Evolutionary conservation across 495 filamentous ascomycete genomes (phyloP).

Genomic region (Trichocladium uniseriatum): DNA sequence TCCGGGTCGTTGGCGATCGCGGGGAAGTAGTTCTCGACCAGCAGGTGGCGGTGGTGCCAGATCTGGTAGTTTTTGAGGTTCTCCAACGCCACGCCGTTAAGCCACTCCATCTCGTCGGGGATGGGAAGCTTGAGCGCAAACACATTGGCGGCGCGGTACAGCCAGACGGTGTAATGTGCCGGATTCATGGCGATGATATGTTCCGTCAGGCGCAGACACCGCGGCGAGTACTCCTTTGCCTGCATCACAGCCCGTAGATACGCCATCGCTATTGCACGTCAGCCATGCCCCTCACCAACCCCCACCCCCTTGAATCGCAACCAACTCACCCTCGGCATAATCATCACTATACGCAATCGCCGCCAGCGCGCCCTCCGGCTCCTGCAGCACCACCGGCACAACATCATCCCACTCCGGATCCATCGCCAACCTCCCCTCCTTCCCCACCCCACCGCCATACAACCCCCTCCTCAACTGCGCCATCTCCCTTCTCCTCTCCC

Average conservation of each 20-base stretch:
- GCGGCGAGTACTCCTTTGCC: constrained; percentile 66
- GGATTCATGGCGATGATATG: constrained; percentile 88
- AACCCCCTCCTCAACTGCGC: constrained; percentile 31
- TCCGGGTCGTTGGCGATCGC: constrained; percentile 33
- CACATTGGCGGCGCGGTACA: constrained; percentile 77
- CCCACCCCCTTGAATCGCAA: not conserved
- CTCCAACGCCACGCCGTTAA: constrained; percentile 69
- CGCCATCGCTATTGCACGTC: constrained; percentile 42
- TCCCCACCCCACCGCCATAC: constrained; percentile 29
- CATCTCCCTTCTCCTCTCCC: constrained; percentile 34
- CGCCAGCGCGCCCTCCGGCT: constrained; percentile 72
- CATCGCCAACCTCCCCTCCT: constrained; percentile 45
- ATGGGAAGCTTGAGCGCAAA: constrained; percentile 58
- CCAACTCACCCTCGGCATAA: constrained; percentile 71
- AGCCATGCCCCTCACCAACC: not conserved
- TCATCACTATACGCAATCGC: constrained; percentile 78
- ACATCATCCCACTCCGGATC: constrained; percentile 79
- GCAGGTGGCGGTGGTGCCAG: constrained; percentile 89
- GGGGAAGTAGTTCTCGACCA: constrained; percentile 60
- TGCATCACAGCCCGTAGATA: constrained; percentile 95
- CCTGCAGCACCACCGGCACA: constrained; percentile 70
- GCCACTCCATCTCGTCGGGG: constrained; percentile 66
- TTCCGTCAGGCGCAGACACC: constrained; percentile 74
- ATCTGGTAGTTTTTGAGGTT: constrained; percentile 98
- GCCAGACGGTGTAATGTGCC: constrained; percentile 97